Base-by-base conservation (phyloP, 768 basidiomycete genomes). In the Panaeolus papilionaceus region DNA sequence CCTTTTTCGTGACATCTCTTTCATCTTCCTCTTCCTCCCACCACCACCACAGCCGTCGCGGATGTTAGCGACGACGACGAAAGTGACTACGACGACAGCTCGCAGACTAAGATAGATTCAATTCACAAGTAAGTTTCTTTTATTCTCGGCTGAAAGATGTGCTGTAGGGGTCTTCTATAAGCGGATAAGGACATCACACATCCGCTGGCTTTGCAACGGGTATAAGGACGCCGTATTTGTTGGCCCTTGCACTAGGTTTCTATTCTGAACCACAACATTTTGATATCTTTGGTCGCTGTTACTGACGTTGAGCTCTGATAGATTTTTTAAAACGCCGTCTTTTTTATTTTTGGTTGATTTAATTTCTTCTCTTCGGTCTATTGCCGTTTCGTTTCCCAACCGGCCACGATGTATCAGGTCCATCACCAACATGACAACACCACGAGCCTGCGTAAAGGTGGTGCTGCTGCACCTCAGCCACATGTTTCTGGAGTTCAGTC, bases 401-500 rank as follows among this genome's bases (percentile, higher is more conserved):
- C 54, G 54, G 54, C 54, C 54, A 58, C 54, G 54, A 58, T 58
- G 54, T 63, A 67, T 63, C 62, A 67, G 49, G 63, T 64, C 38
- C 63, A 61, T 63, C 66, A 63, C 7, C 38, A 51, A 54, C 64
- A 54, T 67, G 67, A 64, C 67, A 64, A 44, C 63, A 62, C 63
- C 42, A 64, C 54, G 54, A 58, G 54, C 54, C 33, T 58, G 54
- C 54, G 61, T 51, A 67, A 63, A 64, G 63, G 66, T 67, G 38
- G 26, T 38, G 38, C 2, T 63, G 14, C 63, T 40, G 40, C 64
- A 8, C 63, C 39, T 23, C 51, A 66, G 38, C n/a, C 62, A n/a
- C 67, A 67, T 64, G 67, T 51, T 49, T 42, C 67, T 64, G 67
- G 67, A 54, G 42, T 12, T 45, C 63, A 63, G 63, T 62, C 63